Evolutionary conservation across 306 rosid genomes (phyloP).

Genomic region (Quercus wislizeni): DNA sequence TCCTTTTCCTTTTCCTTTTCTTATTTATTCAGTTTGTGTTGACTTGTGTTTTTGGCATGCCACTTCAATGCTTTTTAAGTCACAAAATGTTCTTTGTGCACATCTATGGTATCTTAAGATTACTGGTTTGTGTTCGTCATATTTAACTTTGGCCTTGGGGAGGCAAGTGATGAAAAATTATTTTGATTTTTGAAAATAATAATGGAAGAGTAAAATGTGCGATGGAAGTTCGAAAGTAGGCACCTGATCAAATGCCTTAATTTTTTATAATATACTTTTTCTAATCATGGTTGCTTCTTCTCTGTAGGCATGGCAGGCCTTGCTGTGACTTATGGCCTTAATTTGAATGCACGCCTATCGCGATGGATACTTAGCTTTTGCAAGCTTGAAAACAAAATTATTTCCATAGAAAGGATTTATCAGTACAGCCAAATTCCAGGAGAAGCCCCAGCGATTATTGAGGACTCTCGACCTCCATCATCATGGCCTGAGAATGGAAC

Average conservation of each 20-base stretch:
- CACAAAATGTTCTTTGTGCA: not conserved
- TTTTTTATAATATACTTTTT: not conserved
- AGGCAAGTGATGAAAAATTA: not conserved
- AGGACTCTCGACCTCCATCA: conserved; percentile 69
- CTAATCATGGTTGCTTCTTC: conserved; percentile 26
- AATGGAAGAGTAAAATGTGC: not conserved
- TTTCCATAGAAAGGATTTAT: conserved; percentile 92
- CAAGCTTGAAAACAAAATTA: conserved; percentile 96
- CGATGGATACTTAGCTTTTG: conserved; percentile 98
- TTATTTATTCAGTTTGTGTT: not conserved
- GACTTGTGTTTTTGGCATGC: conserved; percentile 9
- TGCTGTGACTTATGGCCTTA: conserved; percentile 88
- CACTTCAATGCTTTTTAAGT: not conserved
- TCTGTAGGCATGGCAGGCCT: conserved; percentile 93
- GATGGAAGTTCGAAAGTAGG: not conserved
- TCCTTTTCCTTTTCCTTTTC: not conserved
- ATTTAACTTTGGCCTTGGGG: conserved; percentile 13
- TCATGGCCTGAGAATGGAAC: conserved; percentile 86
- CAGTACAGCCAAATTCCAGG: conserved; percentile 84
- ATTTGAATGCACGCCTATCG: conserved; percentile 79
- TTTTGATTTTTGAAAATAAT: conserved; percentile 4
- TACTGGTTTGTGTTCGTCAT: not conserved
- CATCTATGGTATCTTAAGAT: not conserved
- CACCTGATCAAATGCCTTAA: not conserved
- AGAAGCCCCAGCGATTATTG: conserved; percentile 74